These are phyloP conservation scores for Sindora glabra DNA, from an alignment of 306 rosid genomes.

Conservation along the genomic window DNA sequence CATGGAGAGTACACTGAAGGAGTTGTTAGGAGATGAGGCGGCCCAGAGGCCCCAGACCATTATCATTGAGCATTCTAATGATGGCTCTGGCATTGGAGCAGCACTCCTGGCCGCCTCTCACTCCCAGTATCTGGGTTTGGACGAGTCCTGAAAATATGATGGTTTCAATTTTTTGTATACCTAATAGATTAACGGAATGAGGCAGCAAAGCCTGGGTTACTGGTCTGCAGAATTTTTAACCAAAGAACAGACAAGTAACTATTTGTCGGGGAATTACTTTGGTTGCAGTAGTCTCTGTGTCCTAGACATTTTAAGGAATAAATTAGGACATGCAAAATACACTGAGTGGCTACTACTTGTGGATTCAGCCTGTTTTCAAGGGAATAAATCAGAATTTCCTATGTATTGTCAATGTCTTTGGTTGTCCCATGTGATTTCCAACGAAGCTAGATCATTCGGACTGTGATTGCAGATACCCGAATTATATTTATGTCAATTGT, in stretches of 20 bases:
- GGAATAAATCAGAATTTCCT: slow-evolving; percentile 34
- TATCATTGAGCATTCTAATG: slow-evolving; percentile 58
- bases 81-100: slow-evolving; percentile 96
- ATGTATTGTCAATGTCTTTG: too few species aligned
- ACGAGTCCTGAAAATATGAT: slow-evolving; percentile 38
- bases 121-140: slow-evolving; percentile 64
- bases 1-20: slow-evolving; percentile 72
- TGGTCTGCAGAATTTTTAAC: slow-evolving; percentile 20
- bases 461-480: too few species aligned
- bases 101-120: slow-evolving; percentile 93
- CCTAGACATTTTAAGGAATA: too few species aligned
- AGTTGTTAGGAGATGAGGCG: slow-evolving; percentile 68
- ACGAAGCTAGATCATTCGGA: neutral
- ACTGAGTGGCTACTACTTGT: slow-evolving; percentile 15
- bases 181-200: slow-evolving; percentile 21
- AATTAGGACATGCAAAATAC: slow-evolving; percentile 38
- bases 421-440: neutral
- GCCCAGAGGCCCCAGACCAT: slow-evolving; percentile 50
- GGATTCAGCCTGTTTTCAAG: slow-evolving; percentile 20
- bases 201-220: slow-evolving; percentile 25
- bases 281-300: too few species aligned
- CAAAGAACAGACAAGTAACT: slow-evolving; percentile 12
- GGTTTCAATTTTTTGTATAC: slow-evolving; percentile 28
- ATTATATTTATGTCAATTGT: too few species aligned
- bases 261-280: slow-evolving; percentile 12